Base-by-base conservation (phyloP, 495 filamentous ascomycete genomes). In the Neurospora intermedia region DNA sequence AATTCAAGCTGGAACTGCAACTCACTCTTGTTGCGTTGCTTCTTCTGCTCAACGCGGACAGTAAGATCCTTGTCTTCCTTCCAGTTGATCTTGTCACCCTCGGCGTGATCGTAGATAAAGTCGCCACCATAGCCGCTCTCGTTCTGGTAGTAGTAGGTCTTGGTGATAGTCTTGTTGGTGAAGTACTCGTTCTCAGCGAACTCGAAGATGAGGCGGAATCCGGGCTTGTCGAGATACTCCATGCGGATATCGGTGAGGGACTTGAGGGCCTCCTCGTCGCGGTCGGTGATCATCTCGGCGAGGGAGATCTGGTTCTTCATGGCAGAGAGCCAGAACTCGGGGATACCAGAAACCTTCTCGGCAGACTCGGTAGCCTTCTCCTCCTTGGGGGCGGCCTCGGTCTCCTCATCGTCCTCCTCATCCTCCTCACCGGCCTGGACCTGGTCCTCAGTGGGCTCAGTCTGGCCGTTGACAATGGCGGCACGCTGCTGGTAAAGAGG, bases 291-390 rank as follows among this genome's bases (percentile, higher is more conserved):
- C 89, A 97, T 95, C 84, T 98, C 96, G 43, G 94, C 94, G 66
- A 99, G 88, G 10, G 94, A 94, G 79, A 95, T 88, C 80, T 97
- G 93, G 85, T 98, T 99, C 88, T 99, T 99, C 96, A 99, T 98
- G 75, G 96, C 94, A 73, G 95, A 97, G 39, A 99, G 87, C 96
- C 96, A 99, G 87, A 99, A 99, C 82, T 99, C 96, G 43, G 96
- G 96, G 74, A 98, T 97, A 77, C 94, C 94, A 75, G 85, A 84
- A 66, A 88, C 85, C 74, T 83, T 80, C 70, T 83, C 81, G 59
- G 79, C 76, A 62, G 80, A 78, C 73, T 85, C 85, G 45, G 84
- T 71, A 11, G 80, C 66, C 72, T 80, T 77, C 72, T 86, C 83
- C 70, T 89, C 83, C 70, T 89, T 84, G 71, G 89, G 84, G 75